A percentile compares a stretch with the other conserved stretches of the same genome.
Evolutionary conservation across 1,139 yeast genomes (phyloP).

Genomic region (Candida sojae): DNA sequence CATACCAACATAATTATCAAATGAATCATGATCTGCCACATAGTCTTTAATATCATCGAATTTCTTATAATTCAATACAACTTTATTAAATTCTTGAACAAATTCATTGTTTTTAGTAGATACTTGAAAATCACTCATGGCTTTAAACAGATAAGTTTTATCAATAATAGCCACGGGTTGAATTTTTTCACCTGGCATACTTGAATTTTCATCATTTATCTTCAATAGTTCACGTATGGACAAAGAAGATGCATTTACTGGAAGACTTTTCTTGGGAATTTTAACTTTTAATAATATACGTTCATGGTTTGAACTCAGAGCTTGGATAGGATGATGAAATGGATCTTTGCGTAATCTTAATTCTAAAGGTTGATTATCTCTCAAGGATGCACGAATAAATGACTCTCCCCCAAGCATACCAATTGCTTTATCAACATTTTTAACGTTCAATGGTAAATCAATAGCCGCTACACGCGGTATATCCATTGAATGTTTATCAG

Average conservation of each 20-base stretch:
- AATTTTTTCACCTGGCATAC: conserved; percentile 35
- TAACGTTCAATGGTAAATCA: conserved; percentile 79
- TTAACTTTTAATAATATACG: conserved; percentile 69
- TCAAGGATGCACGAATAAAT: conserved; percentile 41
- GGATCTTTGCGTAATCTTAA: conserved; percentile 67
- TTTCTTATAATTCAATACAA: conserved; percentile 26
- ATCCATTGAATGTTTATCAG: conserved; percentile 51
- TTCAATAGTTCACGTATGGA: conserved; percentile 55
- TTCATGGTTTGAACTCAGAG: conserved; percentile 54
- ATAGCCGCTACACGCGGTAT: conserved; percentile 75
- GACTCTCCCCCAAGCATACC: conserved; percentile 75
- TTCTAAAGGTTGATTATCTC: conserved; percentile 33
- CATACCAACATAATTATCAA: conserved; percentile 35
- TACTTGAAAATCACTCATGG: conserved; percentile 86
- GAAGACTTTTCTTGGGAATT: conserved; percentile 57
- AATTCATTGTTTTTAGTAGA: conserved; percentile 59
- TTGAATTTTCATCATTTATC: conserved; percentile 15
- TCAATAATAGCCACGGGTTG: conserved; percentile 71
- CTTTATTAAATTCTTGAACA: conserved; percentile 31
- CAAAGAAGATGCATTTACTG: conserved; percentile 45
- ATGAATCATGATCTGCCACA: conserved; percentile 38
- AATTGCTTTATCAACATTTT: conserved; percentile 63
- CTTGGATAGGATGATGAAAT: conserved; percentile 79
- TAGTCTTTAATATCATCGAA: conserved; percentile 41
- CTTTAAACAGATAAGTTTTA: conserved; percentile 76